A percentile compares a stretch with the other conserved stretches of the same genome.
These are phyloP conservation scores for Coemansia sp. DNA, from an alignment of 192 early-diverging fungal species.

Conservation along the genomic window DNA sequence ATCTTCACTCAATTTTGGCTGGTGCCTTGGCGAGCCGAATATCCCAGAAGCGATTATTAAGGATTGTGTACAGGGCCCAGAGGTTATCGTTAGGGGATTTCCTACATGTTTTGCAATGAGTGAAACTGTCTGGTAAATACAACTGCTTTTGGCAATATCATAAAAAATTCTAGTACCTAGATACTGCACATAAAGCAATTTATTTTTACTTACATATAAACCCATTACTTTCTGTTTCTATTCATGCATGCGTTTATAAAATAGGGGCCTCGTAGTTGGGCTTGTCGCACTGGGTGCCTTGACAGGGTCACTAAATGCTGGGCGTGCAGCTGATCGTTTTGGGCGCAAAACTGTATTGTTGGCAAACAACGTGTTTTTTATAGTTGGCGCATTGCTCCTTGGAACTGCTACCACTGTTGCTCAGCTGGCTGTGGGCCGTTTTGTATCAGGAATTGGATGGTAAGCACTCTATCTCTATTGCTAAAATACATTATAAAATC, in stretches of 20 bases:
- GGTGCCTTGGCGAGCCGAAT: conserved; percentile 56
- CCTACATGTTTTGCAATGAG: conserved; percentile 48
- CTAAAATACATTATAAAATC: not conserved
- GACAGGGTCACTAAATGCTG: conserved; percentile 62
- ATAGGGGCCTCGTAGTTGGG: conserved; percentile 60
- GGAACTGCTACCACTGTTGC: conserved; percentile 57
- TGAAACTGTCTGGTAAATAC: conserved; percentile 55
- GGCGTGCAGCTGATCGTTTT: conserved; percentile 56
- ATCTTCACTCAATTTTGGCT: conserved; percentile 54
- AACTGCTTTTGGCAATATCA: not conserved
- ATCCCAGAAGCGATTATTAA: conserved; percentile 56
- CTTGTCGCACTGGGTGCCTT: conserved; percentile 64
- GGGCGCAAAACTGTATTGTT: conserved; percentile 67
- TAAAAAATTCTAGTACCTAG: not conserved
- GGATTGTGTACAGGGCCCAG: conserved; percentile 44
- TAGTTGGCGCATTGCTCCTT: conserved; percentile 65
- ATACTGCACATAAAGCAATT: not conserved
- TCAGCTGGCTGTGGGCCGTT: conserved; percentile 69
- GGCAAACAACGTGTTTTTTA: conserved; percentile 64
- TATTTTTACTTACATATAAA: not conserved
- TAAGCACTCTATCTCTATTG: conserved; percentile 9
- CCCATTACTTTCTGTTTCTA: not conserved
- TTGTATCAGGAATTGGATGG: conserved; percentile 68
- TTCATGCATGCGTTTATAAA: conserved; percentile 1
- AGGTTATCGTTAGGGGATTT: conserved; percentile 20